Conservation (phyloP, 1,284 basidiomycete genomes). For the Mycosarcoma maydis region DNA sequence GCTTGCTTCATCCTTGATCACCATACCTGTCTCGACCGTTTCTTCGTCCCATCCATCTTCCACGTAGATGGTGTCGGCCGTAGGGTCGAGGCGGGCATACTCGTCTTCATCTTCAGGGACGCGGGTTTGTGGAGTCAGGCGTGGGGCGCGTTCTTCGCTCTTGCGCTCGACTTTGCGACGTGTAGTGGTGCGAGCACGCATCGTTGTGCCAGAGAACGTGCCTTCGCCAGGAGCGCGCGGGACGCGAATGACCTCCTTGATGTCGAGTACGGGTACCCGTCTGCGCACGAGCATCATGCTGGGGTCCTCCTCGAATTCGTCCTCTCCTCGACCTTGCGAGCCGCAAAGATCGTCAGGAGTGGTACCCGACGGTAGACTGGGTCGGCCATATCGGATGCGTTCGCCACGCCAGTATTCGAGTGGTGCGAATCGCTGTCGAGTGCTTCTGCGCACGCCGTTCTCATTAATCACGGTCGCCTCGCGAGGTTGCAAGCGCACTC, state of each 20-base stretch:
- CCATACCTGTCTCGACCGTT: slow-evolving; percentile 76
- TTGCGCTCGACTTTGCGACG: slow-evolving; percentile 23
- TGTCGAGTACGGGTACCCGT: slow-evolving; percentile 74
- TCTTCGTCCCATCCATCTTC: slow-evolving; percentile 85
- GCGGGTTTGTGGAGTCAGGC: slow-evolving; percentile 65
- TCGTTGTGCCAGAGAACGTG: slow-evolving; percentile 62
- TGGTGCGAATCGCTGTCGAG: slow-evolving; percentile 78
- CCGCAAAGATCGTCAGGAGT: slow-evolving; percentile 24
- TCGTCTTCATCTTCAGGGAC: slow-evolving; percentile 30
- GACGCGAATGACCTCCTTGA: slow-evolving; percentile 82
- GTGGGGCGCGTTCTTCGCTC: slow-evolving; percentile 59
- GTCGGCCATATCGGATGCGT: slow-evolving; percentile 77
- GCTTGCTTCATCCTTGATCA: slow-evolving; percentile 76
- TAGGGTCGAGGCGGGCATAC: slow-evolving; percentile 70
- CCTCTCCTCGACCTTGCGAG: slow-evolving; percentile 35
- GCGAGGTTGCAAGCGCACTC: slow-evolving; percentile 21
- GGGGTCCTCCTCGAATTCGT: slow-evolving; percentile 55
- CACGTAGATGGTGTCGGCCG: slow-evolving; percentile 44
- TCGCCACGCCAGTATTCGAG: slow-evolving; percentile 95
- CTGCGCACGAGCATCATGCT: slow-evolving; percentile 24
- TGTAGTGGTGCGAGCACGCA: slow-evolving; percentile 1
- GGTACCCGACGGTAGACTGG: slow-evolving; percentile 40
- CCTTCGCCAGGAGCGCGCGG: slow-evolving; percentile 74
- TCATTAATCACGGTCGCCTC: slow-evolving; percentile 44
- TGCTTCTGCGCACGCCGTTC: slow-evolving; percentile 79